Conservation (phyloP, 2,329 filamentous ascomycete species). For the Fusarium siculi region DNA sequence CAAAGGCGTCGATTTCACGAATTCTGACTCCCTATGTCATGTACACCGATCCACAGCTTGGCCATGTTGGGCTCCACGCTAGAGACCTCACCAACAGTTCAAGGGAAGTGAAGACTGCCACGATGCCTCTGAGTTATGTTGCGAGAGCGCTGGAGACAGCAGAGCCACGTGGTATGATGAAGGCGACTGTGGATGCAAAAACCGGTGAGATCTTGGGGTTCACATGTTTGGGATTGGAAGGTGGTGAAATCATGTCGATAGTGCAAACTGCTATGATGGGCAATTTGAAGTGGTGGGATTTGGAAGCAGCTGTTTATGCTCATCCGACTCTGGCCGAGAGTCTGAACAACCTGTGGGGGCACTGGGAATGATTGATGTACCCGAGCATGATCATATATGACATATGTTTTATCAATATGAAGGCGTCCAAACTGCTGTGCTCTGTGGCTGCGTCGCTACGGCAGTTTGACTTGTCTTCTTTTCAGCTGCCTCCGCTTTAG, state of each 20-base stretch:
- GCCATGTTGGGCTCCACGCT: conserved; percentile 60
- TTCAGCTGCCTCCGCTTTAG: conserved; percentile 56
- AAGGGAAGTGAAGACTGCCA: conserved; percentile 54
- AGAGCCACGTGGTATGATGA: conserved; percentile 63
- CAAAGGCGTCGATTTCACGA: conserved; percentile 42
- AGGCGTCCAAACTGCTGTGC: conserved; percentile 22
- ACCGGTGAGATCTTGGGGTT: conserved; percentile 63
- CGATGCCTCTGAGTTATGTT: conserved; percentile 63
- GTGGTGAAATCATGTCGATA: conserved; percentile 64
- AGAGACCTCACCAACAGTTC: conserved; percentile 47
- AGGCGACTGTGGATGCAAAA: conserved; percentile 60
- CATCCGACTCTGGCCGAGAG: conserved; percentile 63
- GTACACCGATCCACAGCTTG: conserved; percentile 65
- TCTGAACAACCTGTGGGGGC: conserved; percentile 62
- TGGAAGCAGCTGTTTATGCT: conserved; percentile 60
- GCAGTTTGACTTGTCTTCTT: conserved; percentile 40
- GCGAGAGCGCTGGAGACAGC: conserved; percentile 62
- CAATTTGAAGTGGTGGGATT: conserved; percentile 54
- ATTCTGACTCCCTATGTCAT: conserved; percentile 59
- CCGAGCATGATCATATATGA: background rate
- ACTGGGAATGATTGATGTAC: conserved; percentile 47
- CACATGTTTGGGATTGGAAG: conserved; percentile 62
- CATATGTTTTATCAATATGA: conserved; percentile 4
- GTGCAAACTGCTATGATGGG: conserved; percentile 65
- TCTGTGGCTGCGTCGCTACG: conserved; percentile 3